A percentile compares a stretch with the other conserved stretches of the same genome.
phyloP scores from a whole-genome alignment of 1,139 yeast genomes.

The Yamadazyma oceani region DNA sequence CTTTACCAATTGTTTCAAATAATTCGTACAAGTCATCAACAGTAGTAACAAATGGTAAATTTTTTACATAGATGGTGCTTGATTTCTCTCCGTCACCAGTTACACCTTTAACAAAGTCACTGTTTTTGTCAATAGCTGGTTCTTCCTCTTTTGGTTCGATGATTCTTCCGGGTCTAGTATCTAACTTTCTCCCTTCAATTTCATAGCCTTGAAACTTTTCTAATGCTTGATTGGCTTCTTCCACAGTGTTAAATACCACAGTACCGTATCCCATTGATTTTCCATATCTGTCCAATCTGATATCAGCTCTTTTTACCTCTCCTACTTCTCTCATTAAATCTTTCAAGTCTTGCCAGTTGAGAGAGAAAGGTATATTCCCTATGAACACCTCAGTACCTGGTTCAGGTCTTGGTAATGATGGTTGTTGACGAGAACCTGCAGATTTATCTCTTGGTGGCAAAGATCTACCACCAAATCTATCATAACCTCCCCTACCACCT shows the following conservation, averaged over 20 bases:
- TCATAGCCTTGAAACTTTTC: slow-evolving; percentile 65
- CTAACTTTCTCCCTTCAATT: slow-evolving; percentile 67
- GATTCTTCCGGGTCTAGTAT: slow-evolving; percentile 61
- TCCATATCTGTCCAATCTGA: slow-evolving; percentile 66
- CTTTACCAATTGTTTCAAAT: slow-evolving; percentile 82
- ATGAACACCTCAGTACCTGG: slow-evolving; percentile 74
- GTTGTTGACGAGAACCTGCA: slow-evolving; percentile 4
- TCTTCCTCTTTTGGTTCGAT: slow-evolving; percentile 12
- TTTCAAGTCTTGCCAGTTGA: slow-evolving; percentile 82
- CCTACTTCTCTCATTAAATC: slow-evolving; percentile 82
- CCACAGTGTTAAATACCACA: slow-evolving; percentile 58
- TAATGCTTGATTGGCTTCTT: slow-evolving; percentile 63
- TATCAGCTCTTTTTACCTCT: slow-evolving; percentile 76
- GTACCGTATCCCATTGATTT: slow-evolving; percentile 87
- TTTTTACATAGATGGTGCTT: slow-evolving; percentile 66
- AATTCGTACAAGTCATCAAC: slow-evolving; percentile 82
- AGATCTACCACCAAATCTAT: slow-evolving; percentile 11
- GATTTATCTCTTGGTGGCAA: slow-evolving; percentile 21
- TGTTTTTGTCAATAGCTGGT: slow-evolving; percentile 28
- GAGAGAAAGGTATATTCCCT: slow-evolving; percentile 78
- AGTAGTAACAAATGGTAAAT: slow-evolving; percentile 87
- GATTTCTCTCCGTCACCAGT: slow-evolving; percentile 63
- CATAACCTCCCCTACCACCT: slow-evolving; percentile 7
- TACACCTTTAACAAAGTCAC: slow-evolving; percentile 66
- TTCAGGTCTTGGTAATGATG: slow-evolving; percentile 14